Evolutionary conservation across 208 protist genomes (phyloP).

Genomic region (Porcisia hertigi): DNA sequence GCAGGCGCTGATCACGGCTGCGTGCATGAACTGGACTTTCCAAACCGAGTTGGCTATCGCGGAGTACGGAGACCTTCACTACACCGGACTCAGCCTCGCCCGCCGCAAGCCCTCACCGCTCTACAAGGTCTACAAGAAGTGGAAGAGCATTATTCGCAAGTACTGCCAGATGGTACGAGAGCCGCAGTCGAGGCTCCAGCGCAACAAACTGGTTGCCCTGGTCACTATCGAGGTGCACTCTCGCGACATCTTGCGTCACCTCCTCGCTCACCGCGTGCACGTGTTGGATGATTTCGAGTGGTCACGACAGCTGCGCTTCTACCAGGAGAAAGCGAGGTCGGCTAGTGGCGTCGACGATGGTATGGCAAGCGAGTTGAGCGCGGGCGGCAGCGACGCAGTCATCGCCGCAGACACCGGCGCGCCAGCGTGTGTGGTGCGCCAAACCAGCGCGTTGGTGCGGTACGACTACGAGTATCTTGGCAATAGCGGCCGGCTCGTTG

Average conservation of each 20-base stretch:
- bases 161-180: slow-evolving; percentile 95
- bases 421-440: slow-evolving; percentile 86
- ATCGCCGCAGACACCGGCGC: background rate
- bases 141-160: slow-evolving; percentile 93
- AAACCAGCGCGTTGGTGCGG: slow-evolving; percentile 91
- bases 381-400: background rate
- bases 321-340: slow-evolving; percentile 65
- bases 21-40: slow-evolving; percentile 96
- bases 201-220: slow-evolving; percentile 95
- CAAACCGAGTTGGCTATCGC: slow-evolving; percentile 91
- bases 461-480: slow-evolving; percentile 99
- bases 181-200: slow-evolving; percentile 90
- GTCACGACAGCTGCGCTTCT: slow-evolving; percentile 96
- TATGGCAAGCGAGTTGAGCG: background rate
- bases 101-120: slow-evolving; percentile 92
- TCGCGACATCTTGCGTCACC: slow-evolving; percentile 95
- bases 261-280: slow-evolving; percentile 87
- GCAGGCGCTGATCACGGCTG: slow-evolving; percentile 95
- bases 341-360: background rate
- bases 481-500: slow-evolving; percentile 97
- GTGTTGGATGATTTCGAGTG: slow-evolving; percentile 96
- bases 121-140: slow-evolving; percentile 94
- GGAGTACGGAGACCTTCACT: slow-evolving; percentile 86
- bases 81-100: slow-evolving; percentile 71
- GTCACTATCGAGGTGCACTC: slow-evolving; percentile 99